phyloP scores from a whole-genome alignment of 2,329 filamentous ascomycete genomes.

The Botrytis porri region DNA sequence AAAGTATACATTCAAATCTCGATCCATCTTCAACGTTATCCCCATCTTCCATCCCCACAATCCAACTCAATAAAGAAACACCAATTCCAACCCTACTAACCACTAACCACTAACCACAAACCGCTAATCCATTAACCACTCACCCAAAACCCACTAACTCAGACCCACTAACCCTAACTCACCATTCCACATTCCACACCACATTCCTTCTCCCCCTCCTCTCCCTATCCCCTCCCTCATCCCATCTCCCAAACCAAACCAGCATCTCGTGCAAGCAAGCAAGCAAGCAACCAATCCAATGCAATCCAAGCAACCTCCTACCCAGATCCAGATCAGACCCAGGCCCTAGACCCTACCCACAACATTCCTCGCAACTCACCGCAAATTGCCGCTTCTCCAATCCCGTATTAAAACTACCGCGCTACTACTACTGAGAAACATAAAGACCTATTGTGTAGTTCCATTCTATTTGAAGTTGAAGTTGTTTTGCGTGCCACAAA shows the following conservation, averaged over 20 bases:
- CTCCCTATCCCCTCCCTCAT: too few relatives aligned
- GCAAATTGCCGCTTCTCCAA: too few relatives aligned
- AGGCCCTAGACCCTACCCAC: not conserved
- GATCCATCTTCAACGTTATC: too few relatives aligned
- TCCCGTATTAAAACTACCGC: not conserved
- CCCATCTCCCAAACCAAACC: not conserved
- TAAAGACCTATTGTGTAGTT: not conserved
- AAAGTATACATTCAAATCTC: not conserved
- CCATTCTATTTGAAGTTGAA: not conserved
- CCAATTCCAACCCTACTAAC: not conserved
- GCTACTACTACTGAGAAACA: slow-evolving; percentile 2
- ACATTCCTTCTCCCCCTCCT: not conserved
- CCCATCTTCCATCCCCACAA: not conserved
- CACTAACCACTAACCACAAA: too few relatives aligned
- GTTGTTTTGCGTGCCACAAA: not conserved
- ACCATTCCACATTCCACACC: not conserved
- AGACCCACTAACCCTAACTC: not conserved
- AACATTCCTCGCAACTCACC: slow-evolving; percentile 18
- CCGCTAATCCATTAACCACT: not conserved
- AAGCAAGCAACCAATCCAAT: not conserved
- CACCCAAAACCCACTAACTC: too few relatives aligned
- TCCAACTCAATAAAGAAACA: not conserved
- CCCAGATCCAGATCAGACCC: too few relatives aligned
- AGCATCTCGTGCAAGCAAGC: not conserved
- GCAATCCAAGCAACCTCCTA: not conserved